phyloP scores from a whole-genome alignment of 1,284 basidiomycete genomes.

The Melampsora allii-populina region DNA sequence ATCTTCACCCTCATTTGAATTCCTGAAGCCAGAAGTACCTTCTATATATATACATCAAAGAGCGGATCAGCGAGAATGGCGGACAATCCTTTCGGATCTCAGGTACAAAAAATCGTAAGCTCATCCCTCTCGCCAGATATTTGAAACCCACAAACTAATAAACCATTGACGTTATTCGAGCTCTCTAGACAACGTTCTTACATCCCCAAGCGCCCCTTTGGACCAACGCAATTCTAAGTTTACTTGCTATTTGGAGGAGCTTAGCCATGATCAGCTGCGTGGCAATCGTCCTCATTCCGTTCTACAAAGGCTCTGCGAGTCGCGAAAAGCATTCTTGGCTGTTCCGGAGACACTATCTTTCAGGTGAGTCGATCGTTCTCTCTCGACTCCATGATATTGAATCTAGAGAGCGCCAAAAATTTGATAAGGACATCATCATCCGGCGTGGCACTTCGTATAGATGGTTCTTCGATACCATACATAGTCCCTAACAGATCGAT shows the following conservation, averaged over 20 bases:
- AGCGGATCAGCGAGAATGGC: no score
- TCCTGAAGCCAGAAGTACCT: no score
- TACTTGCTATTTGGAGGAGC: not conserved
- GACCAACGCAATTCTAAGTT: not conserved
- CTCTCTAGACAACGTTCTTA: not conserved
- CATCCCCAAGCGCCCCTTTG: not conserved
- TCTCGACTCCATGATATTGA: not conserved
- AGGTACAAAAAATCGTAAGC: no score
- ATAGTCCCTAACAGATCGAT: not conserved
- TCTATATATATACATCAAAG: no score
- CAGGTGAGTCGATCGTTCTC: not conserved
- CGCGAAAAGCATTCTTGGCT: not conserved
- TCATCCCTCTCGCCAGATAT: no score
- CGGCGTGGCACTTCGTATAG: not conserved
- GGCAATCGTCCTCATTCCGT: not conserved
- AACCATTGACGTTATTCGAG: no score
- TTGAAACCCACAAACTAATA: no score
- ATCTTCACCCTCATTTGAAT: no score
- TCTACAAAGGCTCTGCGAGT: slow-evolving; percentile 2
- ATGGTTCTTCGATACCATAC: not conserved
- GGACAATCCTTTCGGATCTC: no score
- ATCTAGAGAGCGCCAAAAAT: not conserved
- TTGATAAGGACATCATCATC: not conserved
- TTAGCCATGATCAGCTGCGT: not conserved
- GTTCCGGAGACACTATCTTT: not conserved